Evolutionary conservation across 805 yeast genomes (phyloP), one percentile per base, ranked within the genome.

Genomic region (Wickerhamiella qilinensis): DNA sequence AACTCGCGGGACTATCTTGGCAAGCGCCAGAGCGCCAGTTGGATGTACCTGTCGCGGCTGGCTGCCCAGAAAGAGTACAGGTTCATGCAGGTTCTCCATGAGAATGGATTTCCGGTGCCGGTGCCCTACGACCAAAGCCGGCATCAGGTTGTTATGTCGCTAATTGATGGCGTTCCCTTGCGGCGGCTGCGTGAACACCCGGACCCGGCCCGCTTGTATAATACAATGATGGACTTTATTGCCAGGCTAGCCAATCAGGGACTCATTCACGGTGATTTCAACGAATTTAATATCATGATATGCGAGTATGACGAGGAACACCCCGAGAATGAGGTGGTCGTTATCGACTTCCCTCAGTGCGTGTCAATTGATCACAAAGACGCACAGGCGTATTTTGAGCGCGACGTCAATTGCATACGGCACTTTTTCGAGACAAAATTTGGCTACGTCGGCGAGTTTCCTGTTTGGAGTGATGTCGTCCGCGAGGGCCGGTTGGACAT

Each of bases 301-400:
- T 66, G 80, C 30, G 79, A 79, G 45, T 47, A 55, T 30, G 53
- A 54, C 27, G 57, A 56, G 24, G 50, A 48, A 30, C 33, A 49
- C 33, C 63, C 65, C 6, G 82, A 75, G 39, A 60, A 62, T 32
- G 91, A 82, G 36, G 83, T 85, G 51, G 78, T 86, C 17, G 94
- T 91, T 20, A 88, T 91, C 51, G 99, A 91, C 67, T 91, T 91
- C 66, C 99, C 99, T 3, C 99, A 91, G 60, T 88, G 96, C 73
- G 80, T 91, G 15, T 83, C 95, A 18, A 81, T 82, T 34, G 86
- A 80, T 47, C 99, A 91, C 54, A 67, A 65, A 3, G 95, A 91
- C 55, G 96, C 97, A 5, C 77, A 77, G 45, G 71, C 68, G 41
- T 86, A 83, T 57, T 91, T 91, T 58, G 73, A 82, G 49, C 71